These are phyloP conservation scores for Cytospora piceicola DNA, from an alignment of 2,329 filamentous ascomycete species.

Conservation along the genomic window DNA sequence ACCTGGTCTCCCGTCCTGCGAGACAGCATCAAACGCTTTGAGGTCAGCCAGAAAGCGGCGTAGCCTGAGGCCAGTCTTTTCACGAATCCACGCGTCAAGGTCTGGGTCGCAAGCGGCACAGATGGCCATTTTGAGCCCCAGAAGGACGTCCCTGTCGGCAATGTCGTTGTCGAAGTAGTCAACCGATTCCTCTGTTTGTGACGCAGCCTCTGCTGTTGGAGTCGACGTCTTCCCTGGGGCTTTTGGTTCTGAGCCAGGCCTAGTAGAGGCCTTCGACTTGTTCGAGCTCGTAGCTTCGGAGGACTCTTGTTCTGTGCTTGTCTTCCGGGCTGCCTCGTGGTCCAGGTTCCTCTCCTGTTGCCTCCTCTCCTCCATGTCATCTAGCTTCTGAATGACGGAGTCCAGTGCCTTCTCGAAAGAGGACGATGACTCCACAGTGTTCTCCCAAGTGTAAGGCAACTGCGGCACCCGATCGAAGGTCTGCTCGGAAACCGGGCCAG, in stretches of 20 bases:
- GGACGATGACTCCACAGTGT: constrained; percentile 34
- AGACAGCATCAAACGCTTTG: constrained; percentile 53
- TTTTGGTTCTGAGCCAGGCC: neutral
- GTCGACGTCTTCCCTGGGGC: neutral
- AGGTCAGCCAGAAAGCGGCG: constrained; percentile 60
- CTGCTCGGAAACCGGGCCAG: neutral
- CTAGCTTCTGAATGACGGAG: constrained; percentile 36
- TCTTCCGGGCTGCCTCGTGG: constrained; percentile 14
- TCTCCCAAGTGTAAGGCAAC: constrained; percentile 34
- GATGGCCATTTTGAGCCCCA: constrained; percentile 58
- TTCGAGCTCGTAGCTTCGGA: neutral
- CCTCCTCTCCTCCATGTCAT: constrained; percentile 36
- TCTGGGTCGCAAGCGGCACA: constrained; percentile 60
- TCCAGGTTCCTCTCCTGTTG: constrained; percentile 13
- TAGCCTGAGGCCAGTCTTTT: constrained; percentile 56
- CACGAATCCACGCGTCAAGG: constrained; percentile 56
- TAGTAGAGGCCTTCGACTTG: neutral
- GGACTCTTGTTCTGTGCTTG: constrained; percentile 7
- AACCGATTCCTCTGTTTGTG: constrained; percentile 3
- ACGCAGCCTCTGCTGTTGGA: neutral
- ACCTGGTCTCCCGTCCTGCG: constrained; percentile 34
- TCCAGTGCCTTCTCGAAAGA: constrained; percentile 38
- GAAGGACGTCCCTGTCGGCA: constrained; percentile 55
- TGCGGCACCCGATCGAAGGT: constrained; percentile 19
- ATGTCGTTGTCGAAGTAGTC: constrained; percentile 46